Conservation (phyloP, 2,329 filamentous ascomycete genomes). For the Aspergillus calidoustus region DNA sequence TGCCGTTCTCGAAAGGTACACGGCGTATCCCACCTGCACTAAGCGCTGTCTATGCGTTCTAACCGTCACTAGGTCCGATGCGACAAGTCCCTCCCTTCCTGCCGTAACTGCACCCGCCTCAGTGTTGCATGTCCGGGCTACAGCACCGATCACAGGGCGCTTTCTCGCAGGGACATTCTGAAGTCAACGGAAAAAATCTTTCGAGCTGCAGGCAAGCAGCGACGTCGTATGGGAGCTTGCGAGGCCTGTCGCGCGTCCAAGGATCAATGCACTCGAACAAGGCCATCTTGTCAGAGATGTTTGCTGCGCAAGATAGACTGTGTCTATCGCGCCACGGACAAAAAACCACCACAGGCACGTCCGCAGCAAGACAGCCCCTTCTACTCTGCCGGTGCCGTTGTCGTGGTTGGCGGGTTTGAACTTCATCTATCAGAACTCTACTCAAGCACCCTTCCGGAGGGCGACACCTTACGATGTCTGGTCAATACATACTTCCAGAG, state of each 20-base stretch:
- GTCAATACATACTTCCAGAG: not conserved
- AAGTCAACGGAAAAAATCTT: not conserved
- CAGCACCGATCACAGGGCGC: not conserved
- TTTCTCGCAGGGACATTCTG: not conserved
- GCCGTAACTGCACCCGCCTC: not conserved
- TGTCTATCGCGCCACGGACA: not conserved
- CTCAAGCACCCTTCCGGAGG: not conserved
- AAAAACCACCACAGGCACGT: not conserved
- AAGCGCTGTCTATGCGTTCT: not conserved
- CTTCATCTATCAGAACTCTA: not conserved
- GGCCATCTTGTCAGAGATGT: not conserved
- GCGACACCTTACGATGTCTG: not conserved
- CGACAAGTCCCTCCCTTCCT: not conserved
- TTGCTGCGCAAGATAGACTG: not conserved
- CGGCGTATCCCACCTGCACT: no score
- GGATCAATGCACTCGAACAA: not conserved
- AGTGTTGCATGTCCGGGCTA: not conserved
- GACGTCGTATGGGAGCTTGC: not conserved
- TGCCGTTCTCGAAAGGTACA: not conserved
- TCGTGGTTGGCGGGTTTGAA: not conserved
- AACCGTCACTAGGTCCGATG: not conserved
- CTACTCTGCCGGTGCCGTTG: not conserved
- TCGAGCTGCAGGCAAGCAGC: not conserved
- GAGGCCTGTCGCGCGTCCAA: not conserved
- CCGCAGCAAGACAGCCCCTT: not conserved